A percentile compares a stretch with the other conserved stretches of the same genome.
Conservation (phyloP, 2,329 filamentous ascomycete species). For the Ambrosiella cleistominuta region DNA sequence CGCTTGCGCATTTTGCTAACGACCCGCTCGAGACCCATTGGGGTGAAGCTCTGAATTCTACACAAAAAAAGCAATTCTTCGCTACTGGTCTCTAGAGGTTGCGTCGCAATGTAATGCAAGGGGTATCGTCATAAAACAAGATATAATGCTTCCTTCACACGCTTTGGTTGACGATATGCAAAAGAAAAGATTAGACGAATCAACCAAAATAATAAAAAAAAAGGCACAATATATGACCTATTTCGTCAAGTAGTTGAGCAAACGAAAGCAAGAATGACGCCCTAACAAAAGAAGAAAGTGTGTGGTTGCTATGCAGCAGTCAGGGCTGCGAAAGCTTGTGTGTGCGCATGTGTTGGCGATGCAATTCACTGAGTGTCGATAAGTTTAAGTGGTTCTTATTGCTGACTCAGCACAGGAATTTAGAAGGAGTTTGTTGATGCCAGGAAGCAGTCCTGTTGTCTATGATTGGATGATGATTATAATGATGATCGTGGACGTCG, state of each 20-base stretch:
- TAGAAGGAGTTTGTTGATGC: neutral
- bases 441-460: no score
- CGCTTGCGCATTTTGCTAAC: slow-evolving; percentile 12
- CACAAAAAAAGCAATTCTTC: neutral
- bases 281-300: neutral
- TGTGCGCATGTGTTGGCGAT: neutral
- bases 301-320: neutral
- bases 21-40: slow-evolving; percentile 10
- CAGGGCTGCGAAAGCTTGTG: no score
- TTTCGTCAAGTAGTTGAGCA: neutral
- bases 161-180: neutral
- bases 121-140: neutral
- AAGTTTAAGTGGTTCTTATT: neutral
- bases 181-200: neutral
- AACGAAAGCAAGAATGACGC: neutral
- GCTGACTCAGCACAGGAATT: neutral
- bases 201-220: neutral
- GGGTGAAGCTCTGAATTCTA: neutral
- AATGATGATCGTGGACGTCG: neutral
- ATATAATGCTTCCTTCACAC: neutral
- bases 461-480: neutral
- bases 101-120: neutral
- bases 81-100: neutral
- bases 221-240: neutral
- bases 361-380: neutral